Evolutionary conservation across 805 yeast species (phyloP).

Genomic region (Lipomyces orientalis): DNA sequence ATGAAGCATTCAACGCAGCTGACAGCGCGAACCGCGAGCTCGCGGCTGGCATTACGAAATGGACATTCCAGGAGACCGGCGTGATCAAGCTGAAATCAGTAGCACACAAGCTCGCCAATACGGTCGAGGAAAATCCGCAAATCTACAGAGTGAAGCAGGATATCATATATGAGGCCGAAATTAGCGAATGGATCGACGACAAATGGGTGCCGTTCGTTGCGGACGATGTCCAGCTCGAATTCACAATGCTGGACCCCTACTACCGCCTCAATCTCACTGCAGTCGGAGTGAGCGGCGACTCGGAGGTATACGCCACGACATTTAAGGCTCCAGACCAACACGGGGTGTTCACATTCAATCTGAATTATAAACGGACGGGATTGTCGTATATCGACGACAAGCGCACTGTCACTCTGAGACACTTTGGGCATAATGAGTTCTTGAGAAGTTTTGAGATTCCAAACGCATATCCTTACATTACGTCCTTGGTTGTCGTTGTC

Average conservation of each 20-base stretch:
- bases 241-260: slow-evolving; percentile 93
- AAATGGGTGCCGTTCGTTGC: slow-evolving; percentile 74
- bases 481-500: slow-evolving; percentile 71
- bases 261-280: slow-evolving; percentile 72
- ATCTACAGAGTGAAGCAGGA: slow-evolving; percentile 78
- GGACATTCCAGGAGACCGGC: slow-evolving; percentile 77
- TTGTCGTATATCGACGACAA: slow-evolving; percentile 67
- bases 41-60: slow-evolving; percentile 56
- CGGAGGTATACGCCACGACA: slow-evolving; percentile 53
- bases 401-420: slow-evolving; percentile 82
- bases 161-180: slow-evolving; percentile 55
- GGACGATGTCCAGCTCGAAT: slow-evolving; percentile 77
- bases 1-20: slow-evolving; percentile 43
- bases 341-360: slow-evolving; percentile 88
- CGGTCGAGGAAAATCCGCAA: slow-evolving; percentile 43
- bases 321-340: slow-evolving; percentile 92
- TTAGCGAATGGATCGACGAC: slow-evolving; percentile 53
- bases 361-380: slow-evolving; percentile 81
- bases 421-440: slow-evolving; percentile 93
- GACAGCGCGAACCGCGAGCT: slow-evolving; percentile 47
- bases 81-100: slow-evolving; percentile 63
- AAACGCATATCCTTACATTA: slow-evolving; percentile 89
- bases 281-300: slow-evolving; percentile 49
- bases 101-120: slow-evolving; percentile 57
- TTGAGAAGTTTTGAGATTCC: slow-evolving; percentile 91